A percentile compares a stretch with the other conserved stretches of the same genome.
Evolutionary conservation across 2,329 filamentous ascomycete species (phyloP).

Genomic region (Ploettnerulaceae sp.): DNA sequence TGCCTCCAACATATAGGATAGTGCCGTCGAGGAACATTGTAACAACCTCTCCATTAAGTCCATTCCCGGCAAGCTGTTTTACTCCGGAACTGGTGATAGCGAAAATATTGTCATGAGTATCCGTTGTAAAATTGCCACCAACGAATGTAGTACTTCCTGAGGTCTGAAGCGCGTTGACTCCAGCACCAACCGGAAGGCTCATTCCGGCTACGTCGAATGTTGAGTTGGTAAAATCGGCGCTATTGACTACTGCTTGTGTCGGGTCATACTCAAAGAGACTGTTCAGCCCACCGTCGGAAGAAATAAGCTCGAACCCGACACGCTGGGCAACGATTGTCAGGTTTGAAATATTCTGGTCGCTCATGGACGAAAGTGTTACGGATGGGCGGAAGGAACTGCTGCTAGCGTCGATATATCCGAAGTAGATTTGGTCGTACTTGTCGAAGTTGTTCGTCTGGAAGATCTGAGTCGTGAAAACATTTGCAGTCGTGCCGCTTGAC

Average conservation of each 20-base stretch:
- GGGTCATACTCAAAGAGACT: conserved; percentile 88
- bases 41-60: conserved; percentile 75
- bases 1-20: conserved; percentile 74
- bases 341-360: conserved; percentile 54
- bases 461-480: conserved; percentile 55
- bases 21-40: conserved; percentile 62
- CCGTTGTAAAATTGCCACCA: conserved; percentile 77
- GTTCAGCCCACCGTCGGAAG: conserved; percentile 76
- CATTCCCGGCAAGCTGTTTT: conserved; percentile 59
- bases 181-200: conserved; percentile 61
- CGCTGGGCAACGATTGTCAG: conserved; percentile 86
- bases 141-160: conserved; percentile 64
- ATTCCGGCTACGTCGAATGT: conserved; percentile 72
- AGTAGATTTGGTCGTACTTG: conserved; percentile 92
- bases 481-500: conserved; percentile 43
- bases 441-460: conserved; percentile 94
- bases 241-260: conserved; percentile 50
- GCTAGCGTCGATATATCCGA: conserved; percentile 74
- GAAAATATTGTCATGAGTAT: conserved; percentile 69
- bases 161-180: conserved; percentile 63
- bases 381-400: conserved; percentile 70
- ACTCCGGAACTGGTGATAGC: conserved; percentile 61
- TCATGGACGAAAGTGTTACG: conserved; percentile 69
- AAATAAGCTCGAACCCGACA: conserved; percentile 70
- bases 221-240: conserved; percentile 62